phyloP scores from a whole-genome alignment of 371 early-diverging fungal genomes.

The Mortierella sp. region DNA sequence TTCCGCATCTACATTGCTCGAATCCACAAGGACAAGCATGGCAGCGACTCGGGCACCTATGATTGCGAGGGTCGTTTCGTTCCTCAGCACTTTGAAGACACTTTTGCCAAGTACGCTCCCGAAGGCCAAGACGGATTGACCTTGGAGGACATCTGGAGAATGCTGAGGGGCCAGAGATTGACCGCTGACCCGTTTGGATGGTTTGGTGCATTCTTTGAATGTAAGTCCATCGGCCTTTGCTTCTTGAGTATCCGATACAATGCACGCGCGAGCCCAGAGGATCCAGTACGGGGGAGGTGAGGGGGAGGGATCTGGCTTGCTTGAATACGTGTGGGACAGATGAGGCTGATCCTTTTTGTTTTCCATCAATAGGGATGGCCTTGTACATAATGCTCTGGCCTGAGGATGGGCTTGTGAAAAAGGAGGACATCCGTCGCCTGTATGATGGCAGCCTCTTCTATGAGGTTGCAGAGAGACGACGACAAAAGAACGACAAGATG shows the following conservation, averaged over 20 bases:
- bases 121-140: slow-evolving; percentile 31
- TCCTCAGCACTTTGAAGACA: slow-evolving; percentile 61
- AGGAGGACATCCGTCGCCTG: slow-evolving; percentile 36
- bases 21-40: slow-evolving; percentile 63
- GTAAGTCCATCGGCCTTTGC: slow-evolving; percentile 12
- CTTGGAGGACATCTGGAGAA: slow-evolving; percentile 19
- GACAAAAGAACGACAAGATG: not conserved
- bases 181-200: slow-evolving; percentile 56
- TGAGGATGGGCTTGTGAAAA: slow-evolving; percentile 25
- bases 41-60: slow-evolving; percentile 59
- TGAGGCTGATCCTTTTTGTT: not conserved
- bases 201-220: slow-evolving; percentile 37
- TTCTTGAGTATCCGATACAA: not conserved
- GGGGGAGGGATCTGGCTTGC: no score
- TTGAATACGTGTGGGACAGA: no score
- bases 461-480: slow-evolving; percentile 13
- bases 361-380: slow-evolving; percentile 15
- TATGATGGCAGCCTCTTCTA: slow-evolving; percentile 34
- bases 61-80: slow-evolving; percentile 57
- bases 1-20: slow-evolving; percentile 56
- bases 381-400: slow-evolving; percentile 32
- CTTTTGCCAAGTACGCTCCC: slow-evolving; percentile 59
- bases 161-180: slow-evolving; percentile 43
- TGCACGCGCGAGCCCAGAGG: no score
- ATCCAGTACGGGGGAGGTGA: no score